A percentile compares a stretch with the other conserved stretches of the same genome.
Conservation (phyloP, 179 eudicot species). For the Gypsophila paniculata region DNA sequence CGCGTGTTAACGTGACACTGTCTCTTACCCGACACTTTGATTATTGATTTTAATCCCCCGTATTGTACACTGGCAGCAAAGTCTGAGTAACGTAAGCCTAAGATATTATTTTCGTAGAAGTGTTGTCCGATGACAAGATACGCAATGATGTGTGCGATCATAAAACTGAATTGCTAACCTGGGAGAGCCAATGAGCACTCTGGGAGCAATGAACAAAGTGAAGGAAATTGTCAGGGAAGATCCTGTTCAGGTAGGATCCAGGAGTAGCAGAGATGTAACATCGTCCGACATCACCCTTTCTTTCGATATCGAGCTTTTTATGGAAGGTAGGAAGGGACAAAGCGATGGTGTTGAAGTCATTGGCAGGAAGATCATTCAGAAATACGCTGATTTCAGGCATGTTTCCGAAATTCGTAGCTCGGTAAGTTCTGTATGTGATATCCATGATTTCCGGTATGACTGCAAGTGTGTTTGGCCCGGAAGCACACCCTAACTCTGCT, state of each 20-base stretch:
- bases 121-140: no score
- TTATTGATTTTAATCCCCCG: background rate
- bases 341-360: slow-evolving; percentile 26
- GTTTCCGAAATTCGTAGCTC: background rate
- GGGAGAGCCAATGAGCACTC: slow-evolving; percentile 30
- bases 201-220: slow-evolving; percentile 24
- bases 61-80: background rate
- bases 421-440: slow-evolving; percentile 17
- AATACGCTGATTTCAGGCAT: slow-evolving; percentile 25
- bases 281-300: slow-evolving; percentile 15
- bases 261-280: slow-evolving; percentile 24
- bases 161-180: slow-evolving; percentile 11
- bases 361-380: slow-evolving; percentile 25
- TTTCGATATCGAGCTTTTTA: slow-evolving; percentile 15
- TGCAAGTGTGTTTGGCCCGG: slow-evolving; percentile 25
- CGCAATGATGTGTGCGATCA: no score
- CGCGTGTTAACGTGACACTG: background rate
- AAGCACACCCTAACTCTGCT: slow-evolving; percentile 26
- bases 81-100: background rate
- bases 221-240: slow-evolving; percentile 21
- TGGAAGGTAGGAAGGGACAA: slow-evolving; percentile 13
- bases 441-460: slow-evolving; percentile 23
- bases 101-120: no score
- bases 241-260: slow-evolving; percentile 20
- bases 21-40: background rate